These are phyloP conservation scores for Hypoxylon sp. DNA, from an alignment of 2,329 filamentous ascomycete genomes.

Conservation along the genomic window DNA sequence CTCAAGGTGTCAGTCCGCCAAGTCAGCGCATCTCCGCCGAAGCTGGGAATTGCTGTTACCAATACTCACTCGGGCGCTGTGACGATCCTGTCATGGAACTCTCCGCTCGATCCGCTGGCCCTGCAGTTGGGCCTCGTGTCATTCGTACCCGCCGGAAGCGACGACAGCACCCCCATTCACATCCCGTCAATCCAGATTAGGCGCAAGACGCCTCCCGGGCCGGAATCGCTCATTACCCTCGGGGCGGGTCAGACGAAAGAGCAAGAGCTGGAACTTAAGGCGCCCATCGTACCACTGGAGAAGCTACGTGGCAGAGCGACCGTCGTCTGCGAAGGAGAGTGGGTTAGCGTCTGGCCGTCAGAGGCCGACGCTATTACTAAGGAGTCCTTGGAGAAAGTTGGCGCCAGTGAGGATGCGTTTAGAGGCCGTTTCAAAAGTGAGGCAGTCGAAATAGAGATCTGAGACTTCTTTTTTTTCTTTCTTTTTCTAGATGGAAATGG, in stretches of 20 bases:
- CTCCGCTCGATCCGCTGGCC: conserved; percentile 62
- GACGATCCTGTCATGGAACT: conserved; percentile 62
- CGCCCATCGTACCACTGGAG: conserved; percentile 56
- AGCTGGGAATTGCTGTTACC: conserved; percentile 58
- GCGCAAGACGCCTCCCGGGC: conserved; percentile 60
- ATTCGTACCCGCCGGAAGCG: conserved; percentile 57
- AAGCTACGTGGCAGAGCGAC: conserved; percentile 54
- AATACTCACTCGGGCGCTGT: conserved; percentile 59
- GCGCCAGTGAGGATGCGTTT: conserved; percentile 45
- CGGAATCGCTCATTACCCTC: conserved; percentile 59
- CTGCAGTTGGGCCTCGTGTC: conserved; percentile 60
- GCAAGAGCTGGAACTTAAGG: conserved; percentile 58
- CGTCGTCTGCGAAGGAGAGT: conserved; percentile 58
- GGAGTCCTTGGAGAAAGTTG: conserved; percentile 45
- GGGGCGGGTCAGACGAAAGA: conserved; percentile 56
- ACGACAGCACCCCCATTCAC: conserved; percentile 53
- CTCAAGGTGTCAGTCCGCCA: conserved; percentile 53
- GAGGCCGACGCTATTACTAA: conserved; percentile 46
- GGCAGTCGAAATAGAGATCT: conserved; percentile 47
- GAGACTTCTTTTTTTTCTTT: conserved; percentile 7
- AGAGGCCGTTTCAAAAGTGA: conserved; percentile 49
- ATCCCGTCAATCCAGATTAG: conserved; percentile 58
- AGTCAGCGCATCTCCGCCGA: conserved; percentile 51
- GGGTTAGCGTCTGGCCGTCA: conserved; percentile 57
- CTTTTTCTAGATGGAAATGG: not conserved